phyloP scores from a whole-genome alignment of 805 yeast genomes.

The Priceomyces haplophilus region DNA sequence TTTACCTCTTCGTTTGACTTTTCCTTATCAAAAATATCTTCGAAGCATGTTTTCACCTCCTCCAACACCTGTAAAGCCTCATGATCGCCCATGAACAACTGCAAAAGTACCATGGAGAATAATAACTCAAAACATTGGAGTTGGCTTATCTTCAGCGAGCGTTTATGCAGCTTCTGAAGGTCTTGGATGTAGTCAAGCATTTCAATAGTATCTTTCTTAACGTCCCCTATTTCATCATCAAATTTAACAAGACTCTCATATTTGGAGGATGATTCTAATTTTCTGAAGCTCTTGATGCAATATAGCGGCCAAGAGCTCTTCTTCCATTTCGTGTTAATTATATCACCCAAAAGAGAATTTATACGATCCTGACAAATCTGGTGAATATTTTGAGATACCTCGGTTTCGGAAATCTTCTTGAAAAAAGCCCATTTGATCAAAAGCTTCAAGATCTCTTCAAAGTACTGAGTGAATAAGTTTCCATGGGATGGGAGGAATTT shows the following conservation, averaged over 20 bases:
- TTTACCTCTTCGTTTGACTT: constrained; percentile 28
- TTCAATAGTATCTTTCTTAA: constrained; percentile 48
- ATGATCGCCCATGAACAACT: constrained; percentile 70
- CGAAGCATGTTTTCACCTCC: constrained; percentile 66
- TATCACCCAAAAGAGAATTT: constrained; percentile 62
- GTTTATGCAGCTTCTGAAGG: constrained; percentile 19
- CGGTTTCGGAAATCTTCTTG: constrained; percentile 12
- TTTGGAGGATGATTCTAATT: constrained; percentile 21
- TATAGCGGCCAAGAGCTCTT: constrained; percentile 62
- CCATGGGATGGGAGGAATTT: constrained; percentile 26
- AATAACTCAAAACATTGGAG: constrained; percentile 70
- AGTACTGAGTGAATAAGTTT: constrained; percentile 22
- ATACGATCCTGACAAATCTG: constrained; percentile 58
- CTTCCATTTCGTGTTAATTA: constrained; percentile 43
- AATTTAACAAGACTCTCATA: constrained; percentile 33
- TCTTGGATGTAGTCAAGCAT: constrained; percentile 36
- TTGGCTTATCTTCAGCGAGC: constrained; percentile 31
- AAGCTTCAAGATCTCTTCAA: constrained; percentile 37
- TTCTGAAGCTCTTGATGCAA: constrained; percentile 39
- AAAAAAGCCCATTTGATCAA: constrained; percentile 44
- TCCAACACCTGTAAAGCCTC: constrained; percentile 74
- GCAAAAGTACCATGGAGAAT: constrained; percentile 72
- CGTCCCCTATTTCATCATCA: constrained; percentile 54
- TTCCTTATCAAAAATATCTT: constrained; percentile 29
- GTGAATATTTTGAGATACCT: constrained; percentile 33